Conservation (phyloP, 1,139 yeast genomes). For the Yamadazyma blattariae region DNA sequence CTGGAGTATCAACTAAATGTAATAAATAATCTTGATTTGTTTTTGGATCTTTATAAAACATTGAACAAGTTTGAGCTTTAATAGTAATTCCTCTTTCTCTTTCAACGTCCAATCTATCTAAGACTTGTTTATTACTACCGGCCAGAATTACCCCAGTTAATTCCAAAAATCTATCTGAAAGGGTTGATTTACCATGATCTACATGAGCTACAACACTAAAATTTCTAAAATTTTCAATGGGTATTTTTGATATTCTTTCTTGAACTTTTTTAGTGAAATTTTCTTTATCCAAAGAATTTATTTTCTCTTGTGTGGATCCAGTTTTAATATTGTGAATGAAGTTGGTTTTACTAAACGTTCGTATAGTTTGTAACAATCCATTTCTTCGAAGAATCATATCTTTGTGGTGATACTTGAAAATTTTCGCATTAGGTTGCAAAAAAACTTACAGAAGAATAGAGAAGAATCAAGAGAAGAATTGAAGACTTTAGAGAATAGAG, state of each 20-base stretch:
- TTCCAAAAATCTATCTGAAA: constrained; percentile 84
- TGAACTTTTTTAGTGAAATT: constrained; percentile 27
- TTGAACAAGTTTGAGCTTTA: constrained; percentile 94
- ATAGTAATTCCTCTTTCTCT: constrained; percentile 95
- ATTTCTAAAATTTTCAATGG: constrained; percentile 79
- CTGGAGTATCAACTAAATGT: constrained; percentile 95
- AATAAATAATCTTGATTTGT: constrained; percentile 64
- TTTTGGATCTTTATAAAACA: constrained; percentile 74
- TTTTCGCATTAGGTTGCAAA: constrained; percentile 4
- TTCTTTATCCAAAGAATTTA: constrained; percentile 27
- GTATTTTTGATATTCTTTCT: constrained; percentile 68
- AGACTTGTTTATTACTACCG: constrained; percentile 77
- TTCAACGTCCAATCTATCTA: constrained; percentile 91
- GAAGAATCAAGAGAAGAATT: too few species aligned
- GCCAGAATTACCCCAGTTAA: constrained; percentile 85
- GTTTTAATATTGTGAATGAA: constrained; percentile 1
- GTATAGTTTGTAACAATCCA: background rate
- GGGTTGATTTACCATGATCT: constrained; percentile 94
- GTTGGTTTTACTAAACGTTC: background rate
- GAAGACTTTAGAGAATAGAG: background rate
- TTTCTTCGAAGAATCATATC: background rate
- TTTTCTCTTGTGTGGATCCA: constrained; percentile 2
- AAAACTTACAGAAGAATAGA: background rate
- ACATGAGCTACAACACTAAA: constrained; percentile 97
- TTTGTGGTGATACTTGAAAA: too few species aligned